Conservation (phyloP, 441 rosid genomes). For the Populus hybrid region DNA sequence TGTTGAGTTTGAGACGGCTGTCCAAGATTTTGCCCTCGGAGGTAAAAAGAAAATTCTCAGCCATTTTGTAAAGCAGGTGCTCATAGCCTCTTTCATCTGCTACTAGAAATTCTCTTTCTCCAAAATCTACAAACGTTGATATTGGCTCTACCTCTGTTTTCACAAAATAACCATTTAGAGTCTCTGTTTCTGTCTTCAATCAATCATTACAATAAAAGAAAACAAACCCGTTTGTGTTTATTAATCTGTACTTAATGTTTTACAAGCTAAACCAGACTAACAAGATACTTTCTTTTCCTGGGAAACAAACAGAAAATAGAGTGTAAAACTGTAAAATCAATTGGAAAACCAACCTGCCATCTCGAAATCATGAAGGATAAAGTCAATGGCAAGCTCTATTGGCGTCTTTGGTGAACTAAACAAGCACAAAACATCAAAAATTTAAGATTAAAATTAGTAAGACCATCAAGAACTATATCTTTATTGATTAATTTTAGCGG, state of each 20-base stretch:
- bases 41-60: slow-evolving; percentile 64
- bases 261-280: not conserved
- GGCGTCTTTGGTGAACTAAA: slow-evolving; percentile 74
- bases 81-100: slow-evolving; percentile 96
- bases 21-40: slow-evolving; percentile 77
- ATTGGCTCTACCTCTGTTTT: slow-evolving; percentile 88
- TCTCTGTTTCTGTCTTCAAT: slow-evolving; percentile 4
- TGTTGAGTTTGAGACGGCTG: slow-evolving; percentile 74
- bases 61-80: slow-evolving; percentile 70
- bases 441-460: not conserved
- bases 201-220: not conserved
- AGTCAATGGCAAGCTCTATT: slow-evolving; percentile 96
- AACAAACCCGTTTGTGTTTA: not conserved
- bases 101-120: slow-evolving; percentile 85
- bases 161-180: not conserved
- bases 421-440: not conserved
- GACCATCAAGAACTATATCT: not conserved
- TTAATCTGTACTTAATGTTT: not conserved
- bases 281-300: no score
- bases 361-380: slow-evolving; percentile 97
- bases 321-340: slow-evolving; percentile 3
- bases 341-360: slow-evolving; percentile 71
- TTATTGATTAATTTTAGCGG: not conserved
- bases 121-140: slow-evolving; percentile 86
- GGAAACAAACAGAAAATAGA: not conserved